Percentiles rank a stretch among this genome's conserved stretches.
These are phyloP conservation scores for Planoprotostelium fungivorum DNA, from an alignment of 78 protist genomes.

Conservation along the genomic window DNA sequence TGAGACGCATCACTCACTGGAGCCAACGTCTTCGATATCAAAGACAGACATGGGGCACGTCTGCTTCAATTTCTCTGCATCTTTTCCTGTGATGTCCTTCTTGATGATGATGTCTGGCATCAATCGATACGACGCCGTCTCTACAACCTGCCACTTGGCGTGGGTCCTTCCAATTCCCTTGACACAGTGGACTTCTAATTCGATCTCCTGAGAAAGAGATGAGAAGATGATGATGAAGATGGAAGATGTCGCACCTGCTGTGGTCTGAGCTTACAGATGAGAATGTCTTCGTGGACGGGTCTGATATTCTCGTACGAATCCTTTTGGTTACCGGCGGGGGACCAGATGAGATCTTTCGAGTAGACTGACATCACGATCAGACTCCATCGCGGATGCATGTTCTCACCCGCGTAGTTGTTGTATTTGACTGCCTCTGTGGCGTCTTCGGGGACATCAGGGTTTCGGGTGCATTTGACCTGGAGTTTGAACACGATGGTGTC, in stretches of 20 bases:
- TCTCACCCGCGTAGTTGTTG: not conserved
- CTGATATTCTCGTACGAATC: slow-evolving; percentile 44
- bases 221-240: not conserved
- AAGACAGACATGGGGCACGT: slow-evolving; percentile 83
- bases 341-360: slow-evolving; percentile 73
- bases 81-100: slow-evolving; percentile 44
- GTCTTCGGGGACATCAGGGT: slow-evolving; percentile 11
- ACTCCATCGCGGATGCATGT: too few relatives aligned
- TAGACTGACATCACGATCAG: slow-evolving; percentile 30
- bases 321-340: slow-evolving; percentile 75
- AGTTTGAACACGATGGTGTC: slow-evolving; percentile 55
- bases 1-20: too few relatives aligned
- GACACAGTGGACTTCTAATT: slow-evolving; percentile 31
- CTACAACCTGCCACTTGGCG: slow-evolving; percentile 95
- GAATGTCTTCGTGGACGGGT: slow-evolving; percentile 86
- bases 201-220: slow-evolving; percentile 34
- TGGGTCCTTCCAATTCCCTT: slow-evolving; percentile 90
- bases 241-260: slow-evolving; percentile 38
- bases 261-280: slow-evolving; percentile 83
- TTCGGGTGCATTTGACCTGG: slow-evolving; percentile 51
- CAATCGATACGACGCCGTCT: slow-evolving; percentile 90
- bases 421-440: not conserved
- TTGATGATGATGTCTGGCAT: slow-evolving; percentile 72
- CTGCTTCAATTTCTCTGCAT: slow-evolving; percentile 47
- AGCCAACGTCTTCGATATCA: slow-evolving; percentile 80